Evolutionary conservation across 306 rosid genomes (phyloP).

Genomic region (Mimosa pudica): DNA sequence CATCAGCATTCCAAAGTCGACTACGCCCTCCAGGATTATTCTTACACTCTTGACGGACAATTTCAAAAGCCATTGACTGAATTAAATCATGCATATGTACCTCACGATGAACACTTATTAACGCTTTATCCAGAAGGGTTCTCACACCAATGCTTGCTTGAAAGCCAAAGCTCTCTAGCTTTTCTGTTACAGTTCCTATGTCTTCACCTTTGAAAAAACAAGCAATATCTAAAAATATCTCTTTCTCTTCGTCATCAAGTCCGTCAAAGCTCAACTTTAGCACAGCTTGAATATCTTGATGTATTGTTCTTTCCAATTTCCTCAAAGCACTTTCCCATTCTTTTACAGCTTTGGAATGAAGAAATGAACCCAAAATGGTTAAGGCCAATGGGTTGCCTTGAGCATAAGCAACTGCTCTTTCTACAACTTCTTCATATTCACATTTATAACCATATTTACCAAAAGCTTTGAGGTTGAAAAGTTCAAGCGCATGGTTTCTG

Average conservation of each 20-base stretch:
- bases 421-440: not conserved
- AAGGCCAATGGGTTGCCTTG: conserved; percentile 28
- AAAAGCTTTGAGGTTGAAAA: conserved; percentile 20
- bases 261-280: conserved; percentile 29
- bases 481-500: not conserved
- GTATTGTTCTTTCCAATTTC: not conserved
- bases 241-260: not conserved
- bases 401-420: conserved; percentile 2
- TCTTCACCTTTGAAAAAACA: conserved; percentile 19
- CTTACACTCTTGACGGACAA: conserved; percentile 29
- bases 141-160: not conserved
- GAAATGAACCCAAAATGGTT: conserved; percentile 20
- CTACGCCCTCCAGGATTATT: conserved; percentile 29
- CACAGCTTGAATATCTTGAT: not conserved
- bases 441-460: not conserved
- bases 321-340: conserved; percentile 20
- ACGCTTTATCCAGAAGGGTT: conserved; percentile 28
- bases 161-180: conserved; percentile 28
- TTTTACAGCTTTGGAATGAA: not conserved
- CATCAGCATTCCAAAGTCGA: conserved; percentile 29
- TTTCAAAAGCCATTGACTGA: conserved; percentile 37
- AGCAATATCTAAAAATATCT: conserved; percentile 33
- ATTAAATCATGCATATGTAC: conserved; percentile 40
- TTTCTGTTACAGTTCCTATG: not conserved
- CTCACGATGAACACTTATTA: not conserved